Base-by-base conservation (phyloP, 2,329 filamentous ascomycete genomes). In the Pseudogymnoascus sp. region DNA sequence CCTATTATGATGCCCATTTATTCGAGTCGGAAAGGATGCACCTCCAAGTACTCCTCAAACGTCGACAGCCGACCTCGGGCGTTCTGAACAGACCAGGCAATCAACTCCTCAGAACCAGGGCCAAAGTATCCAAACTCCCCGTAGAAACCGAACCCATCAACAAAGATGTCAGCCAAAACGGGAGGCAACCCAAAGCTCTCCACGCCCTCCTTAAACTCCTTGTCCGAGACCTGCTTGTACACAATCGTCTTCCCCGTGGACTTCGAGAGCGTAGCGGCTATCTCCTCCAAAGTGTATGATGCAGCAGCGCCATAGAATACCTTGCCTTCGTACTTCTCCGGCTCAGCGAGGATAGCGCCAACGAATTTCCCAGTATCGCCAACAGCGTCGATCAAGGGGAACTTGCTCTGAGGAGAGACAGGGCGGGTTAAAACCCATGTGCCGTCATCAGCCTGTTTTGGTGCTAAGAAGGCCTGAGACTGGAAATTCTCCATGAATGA, bases 281-380 rank as follows among this genome's bases (percentile, higher is more conserved):
- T 60, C 12, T 68, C 60, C 18, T 64, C 64, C 37, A 62, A 40
- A 23, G 21, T 64, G 40, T 67, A 66, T 16, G 78, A 65, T 74
- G 73, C 73, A 14, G 72, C 69, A 0, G 80, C 80, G 0, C 75
- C 81, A 16, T 75, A 73, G 31, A 85, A 73, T 2, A 70, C 75
- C 66, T 77, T 77, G 12, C 78, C 79, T 1, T 76, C 71, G 21
- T 77, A 77, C 59, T 74, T 73, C 0, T 78, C 77, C 0, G 77
- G 77, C 12, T 81, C 70, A 1, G 73, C 74, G 0, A 80, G 72
- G 21, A 80, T 76, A 5, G 75, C 72, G 2, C 70, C 75, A 5
- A 78, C 66, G 63, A 65, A 66, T 31, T 67, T 67, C 40, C 72
- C 73, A 1, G 68, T 69, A 45, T 75, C 73, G 36, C 62, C 65